phyloP scores from a whole-genome alignment of 108 stramenopile genomes.

The Schizochytrium sp. region DNA sequence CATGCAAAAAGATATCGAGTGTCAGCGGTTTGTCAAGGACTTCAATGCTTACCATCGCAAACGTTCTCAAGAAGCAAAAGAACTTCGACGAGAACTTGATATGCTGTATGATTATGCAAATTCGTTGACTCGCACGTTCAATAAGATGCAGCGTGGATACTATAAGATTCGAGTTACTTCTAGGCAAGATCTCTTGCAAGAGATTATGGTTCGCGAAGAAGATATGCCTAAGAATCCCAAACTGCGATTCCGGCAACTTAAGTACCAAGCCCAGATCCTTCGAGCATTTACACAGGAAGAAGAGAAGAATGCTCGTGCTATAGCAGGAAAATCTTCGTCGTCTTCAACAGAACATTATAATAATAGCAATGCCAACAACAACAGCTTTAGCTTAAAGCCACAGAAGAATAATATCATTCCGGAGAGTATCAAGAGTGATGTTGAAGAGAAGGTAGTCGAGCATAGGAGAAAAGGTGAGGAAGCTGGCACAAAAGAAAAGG shows the following conservation, averaged over 20 bases:
- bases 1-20: slow-evolving; percentile 50
- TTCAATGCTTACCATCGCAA: slow-evolving; percentile 45
- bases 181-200: slow-evolving; percentile 37
- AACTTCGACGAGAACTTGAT: not conserved
- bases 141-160: slow-evolving; percentile 39
- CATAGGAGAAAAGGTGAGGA: too few relatives aligned
- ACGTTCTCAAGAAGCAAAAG: not conserved
- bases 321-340: not conserved
- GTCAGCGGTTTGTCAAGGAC: slow-evolving; percentile 39
- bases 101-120: slow-evolving; percentile 10
- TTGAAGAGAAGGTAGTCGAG: too few relatives aligned
- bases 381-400: not conserved
- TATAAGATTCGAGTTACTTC: slow-evolving; percentile 56
- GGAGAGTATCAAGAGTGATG: too few relatives aligned
- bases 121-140: not conserved
- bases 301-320: not conserved
- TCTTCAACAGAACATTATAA: too few relatives aligned
- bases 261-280: slow-evolving; percentile 17
- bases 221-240: not conserved
- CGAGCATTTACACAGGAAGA: not conserved
- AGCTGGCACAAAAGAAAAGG: too few relatives aligned
- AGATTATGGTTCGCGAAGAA: not conserved
- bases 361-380: not conserved
- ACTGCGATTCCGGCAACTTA: slow-evolving; percentile 8
- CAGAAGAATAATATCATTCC: too few relatives aligned